A percentile compares a stretch with the other conserved stretches of the same genome.
These are phyloP conservation scores for Exophiala sideris DNA, from an alignment of 2,329 filamentous ascomycete species.

Conservation along the genomic window DNA sequence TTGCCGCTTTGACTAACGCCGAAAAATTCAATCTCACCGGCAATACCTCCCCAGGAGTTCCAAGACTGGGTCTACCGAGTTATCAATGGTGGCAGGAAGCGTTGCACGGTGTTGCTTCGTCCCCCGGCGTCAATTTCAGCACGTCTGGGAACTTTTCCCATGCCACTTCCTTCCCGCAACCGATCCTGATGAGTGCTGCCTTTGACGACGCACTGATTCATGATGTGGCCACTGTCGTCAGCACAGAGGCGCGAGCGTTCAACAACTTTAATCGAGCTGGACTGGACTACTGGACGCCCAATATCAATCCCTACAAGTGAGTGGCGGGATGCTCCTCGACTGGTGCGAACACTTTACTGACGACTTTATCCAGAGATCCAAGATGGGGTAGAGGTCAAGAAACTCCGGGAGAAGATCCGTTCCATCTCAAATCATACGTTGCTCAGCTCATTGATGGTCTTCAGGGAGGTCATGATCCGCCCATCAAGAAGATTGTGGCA, in stretches of 20 bases:
- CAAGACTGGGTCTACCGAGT: constrained; percentile 54
- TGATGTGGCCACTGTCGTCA: constrained; percentile 52
- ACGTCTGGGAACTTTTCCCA: constrained; percentile 52
- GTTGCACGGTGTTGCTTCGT: constrained; percentile 58
- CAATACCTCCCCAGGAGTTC: constrained; percentile 49
- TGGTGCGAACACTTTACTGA: neutral
- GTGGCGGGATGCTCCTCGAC: neutral
- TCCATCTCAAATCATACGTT: constrained; percentile 51
- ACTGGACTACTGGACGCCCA: constrained; percentile 63
- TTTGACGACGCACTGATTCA: constrained; percentile 62
- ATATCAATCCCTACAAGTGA: constrained; percentile 59
- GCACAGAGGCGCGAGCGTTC: constrained; percentile 63
- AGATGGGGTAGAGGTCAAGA: constrained; percentile 62
- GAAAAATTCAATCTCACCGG: constrained; percentile 57
- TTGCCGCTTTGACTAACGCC: constrained; percentile 50
- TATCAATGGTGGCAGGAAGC: constrained; percentile 49
- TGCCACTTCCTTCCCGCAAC: constrained; percentile 64
- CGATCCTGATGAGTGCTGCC: constrained; percentile 60
- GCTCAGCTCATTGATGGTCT: constrained; percentile 54
- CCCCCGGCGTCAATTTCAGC: constrained; percentile 56
- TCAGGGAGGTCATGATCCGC: constrained; percentile 45
- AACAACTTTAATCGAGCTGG: constrained; percentile 57
- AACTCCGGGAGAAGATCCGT: constrained; percentile 58
- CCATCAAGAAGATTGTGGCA: constrained; percentile 48
- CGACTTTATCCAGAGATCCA: constrained; percentile 47